Evolutionary conservation across 352 stramenopile species (phyloP).

Genomic region (Globisporangium barbulae): DNA sequence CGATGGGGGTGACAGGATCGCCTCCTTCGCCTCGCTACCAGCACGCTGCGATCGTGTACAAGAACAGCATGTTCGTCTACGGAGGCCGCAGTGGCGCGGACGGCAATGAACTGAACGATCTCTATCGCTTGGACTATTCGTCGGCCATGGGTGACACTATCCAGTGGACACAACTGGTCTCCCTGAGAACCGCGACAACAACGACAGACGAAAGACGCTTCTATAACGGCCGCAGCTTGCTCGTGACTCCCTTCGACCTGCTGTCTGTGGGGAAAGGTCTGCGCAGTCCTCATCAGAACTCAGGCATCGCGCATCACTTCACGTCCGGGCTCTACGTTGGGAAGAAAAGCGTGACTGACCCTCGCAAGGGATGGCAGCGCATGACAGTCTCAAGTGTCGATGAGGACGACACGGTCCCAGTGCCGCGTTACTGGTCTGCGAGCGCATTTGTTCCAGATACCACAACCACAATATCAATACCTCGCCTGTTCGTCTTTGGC

Average conservation of each 20-base stretch:
- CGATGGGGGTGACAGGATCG: constrained; percentile 22
- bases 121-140: constrained; percentile 66
- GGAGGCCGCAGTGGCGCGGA: constrained; percentile 37
- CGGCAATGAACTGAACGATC: constrained; percentile 36
- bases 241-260: constrained; percentile 53
- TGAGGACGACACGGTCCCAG: constrained; percentile 8
- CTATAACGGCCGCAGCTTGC: constrained; percentile 29
- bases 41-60: constrained; percentile 53
- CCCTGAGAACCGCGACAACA: constrained; percentile 11
- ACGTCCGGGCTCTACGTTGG: constrained; percentile 29
- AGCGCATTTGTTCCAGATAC: constrained; percentile 26
- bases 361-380: constrained; percentile 32
- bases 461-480: constrained; percentile 6
- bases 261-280: constrained; percentile 34
- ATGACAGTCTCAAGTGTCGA: constrained; percentile 16
- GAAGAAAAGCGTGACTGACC: constrained; percentile 38
- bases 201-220: constrained; percentile 20
- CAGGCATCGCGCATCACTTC: constrained; percentile 22
- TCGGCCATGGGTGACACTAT: constrained; percentile 17
- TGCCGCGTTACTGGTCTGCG: constrained; percentile 43
- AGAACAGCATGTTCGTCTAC: constrained; percentile 70
- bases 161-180: constrained; percentile 42
- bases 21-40: constrained; percentile 48
- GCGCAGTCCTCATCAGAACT: constrained; percentile 18
- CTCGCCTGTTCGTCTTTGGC: constrained; percentile 53